A percentile compares a stretch with the other conserved stretches of the same genome.
Evolutionary conservation across 208 protist genomes (phyloP).

Genomic region (Crithidia fasciculata): DNA sequence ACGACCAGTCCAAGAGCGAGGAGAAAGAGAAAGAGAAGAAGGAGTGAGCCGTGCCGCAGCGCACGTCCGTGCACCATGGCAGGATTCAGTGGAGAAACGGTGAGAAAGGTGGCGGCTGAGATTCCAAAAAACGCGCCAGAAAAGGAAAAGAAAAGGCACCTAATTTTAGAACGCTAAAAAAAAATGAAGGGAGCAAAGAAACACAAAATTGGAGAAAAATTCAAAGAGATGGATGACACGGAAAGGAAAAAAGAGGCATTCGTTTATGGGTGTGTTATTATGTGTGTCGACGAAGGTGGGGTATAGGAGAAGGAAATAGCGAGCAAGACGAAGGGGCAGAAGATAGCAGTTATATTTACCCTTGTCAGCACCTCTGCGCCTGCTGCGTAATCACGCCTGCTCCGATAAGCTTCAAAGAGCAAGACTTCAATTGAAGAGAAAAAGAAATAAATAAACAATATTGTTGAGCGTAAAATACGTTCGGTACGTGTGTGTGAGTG

Average conservation of each 20-base stretch:
- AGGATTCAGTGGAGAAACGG: not conserved
- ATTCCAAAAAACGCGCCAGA: not conserved
- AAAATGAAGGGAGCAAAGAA: constrained; percentile 18
- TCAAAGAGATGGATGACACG: not conserved
- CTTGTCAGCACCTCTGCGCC: no score
- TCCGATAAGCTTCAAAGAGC: no score
- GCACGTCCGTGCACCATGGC: constrained; percentile 13
- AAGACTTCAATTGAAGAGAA: no score
- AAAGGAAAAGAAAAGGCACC: constrained; percentile 6
- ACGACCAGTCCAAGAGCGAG: constrained; percentile 14
- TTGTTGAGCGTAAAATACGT: no score
- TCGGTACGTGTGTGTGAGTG: no score
- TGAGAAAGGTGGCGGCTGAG: not conserved
- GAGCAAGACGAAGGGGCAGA: no score
- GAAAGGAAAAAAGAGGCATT: not conserved
- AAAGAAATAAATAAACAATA: no score
- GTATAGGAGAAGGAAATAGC: no score
- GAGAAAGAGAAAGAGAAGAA: constrained; percentile 30
- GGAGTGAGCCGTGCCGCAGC: constrained; percentile 24
- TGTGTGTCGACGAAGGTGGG: no score
- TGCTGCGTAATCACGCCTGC: no score
- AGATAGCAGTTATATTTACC: no score
- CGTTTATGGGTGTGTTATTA: no score
- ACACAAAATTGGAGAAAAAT: constrained; percentile 13
- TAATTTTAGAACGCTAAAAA: constrained; percentile 8